Evolutionary conservation across 306 rosid genomes (phyloP).

Genomic region (Vigna mungo): DNA sequence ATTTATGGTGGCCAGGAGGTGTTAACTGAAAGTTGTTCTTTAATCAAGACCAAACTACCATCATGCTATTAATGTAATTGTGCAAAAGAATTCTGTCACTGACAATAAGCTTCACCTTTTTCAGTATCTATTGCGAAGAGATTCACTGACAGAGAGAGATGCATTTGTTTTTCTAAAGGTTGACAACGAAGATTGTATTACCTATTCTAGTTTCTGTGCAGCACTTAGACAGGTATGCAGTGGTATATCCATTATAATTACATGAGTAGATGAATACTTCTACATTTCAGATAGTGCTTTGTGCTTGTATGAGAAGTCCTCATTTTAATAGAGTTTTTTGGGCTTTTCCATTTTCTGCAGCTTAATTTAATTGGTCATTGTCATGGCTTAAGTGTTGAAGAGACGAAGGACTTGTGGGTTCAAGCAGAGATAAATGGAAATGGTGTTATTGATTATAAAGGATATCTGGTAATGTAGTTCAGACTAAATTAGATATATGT

Average conservation of each 20-base stretch:
- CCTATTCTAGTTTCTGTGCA: constrained; percentile 66
- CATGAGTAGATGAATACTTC: not conserved
- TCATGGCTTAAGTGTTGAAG: constrained; percentile 69
- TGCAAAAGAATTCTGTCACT: constrained; percentile 26
- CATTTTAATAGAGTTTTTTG: not conserved
- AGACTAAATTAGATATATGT: not conserved
- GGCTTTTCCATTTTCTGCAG: constrained; percentile 47
- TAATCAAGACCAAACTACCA: constrained; percentile 9
- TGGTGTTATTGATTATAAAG: constrained; percentile 58
- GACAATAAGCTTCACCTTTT: constrained; percentile 43
- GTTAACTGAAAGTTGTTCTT: not conserved
- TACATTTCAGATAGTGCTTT: not conserved
- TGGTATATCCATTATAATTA: not conserved
- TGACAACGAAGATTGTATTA: constrained; percentile 60
- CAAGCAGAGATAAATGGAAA: constrained; percentile 68
- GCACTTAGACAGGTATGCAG: constrained; percentile 71
- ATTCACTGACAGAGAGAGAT: constrained; percentile 57
- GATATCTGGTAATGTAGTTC: constrained; percentile 62
- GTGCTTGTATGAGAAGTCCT: constrained; percentile 12
- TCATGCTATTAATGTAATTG: not conserved
- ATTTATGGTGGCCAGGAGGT: not conserved
- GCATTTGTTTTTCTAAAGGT: constrained; percentile 72
- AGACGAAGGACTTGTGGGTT: constrained; percentile 72
- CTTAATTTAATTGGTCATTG: constrained; percentile 70
- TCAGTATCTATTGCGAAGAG: constrained; percentile 64